Evolutionary conservation across 2,329 filamentous ascomycete genomes (phyloP), one percentile per base, ranked within the genome.

Genomic region (Ampelomyces quisqualis): DNA sequence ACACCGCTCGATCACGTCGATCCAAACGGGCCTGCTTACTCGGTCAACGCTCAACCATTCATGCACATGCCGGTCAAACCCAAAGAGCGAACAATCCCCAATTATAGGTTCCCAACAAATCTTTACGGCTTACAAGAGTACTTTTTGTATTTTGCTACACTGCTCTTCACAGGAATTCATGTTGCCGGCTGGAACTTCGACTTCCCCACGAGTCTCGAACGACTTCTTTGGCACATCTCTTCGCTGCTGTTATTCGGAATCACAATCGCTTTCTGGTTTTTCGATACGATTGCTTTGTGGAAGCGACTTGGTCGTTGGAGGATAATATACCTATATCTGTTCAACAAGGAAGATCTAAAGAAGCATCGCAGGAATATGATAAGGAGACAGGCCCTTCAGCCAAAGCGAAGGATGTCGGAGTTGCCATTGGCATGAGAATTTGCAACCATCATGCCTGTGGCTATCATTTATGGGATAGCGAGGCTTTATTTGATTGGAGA

Each of bases 201-300:
- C 15, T 50, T 55, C 19, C 49, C 44, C 2, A 41, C 40, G 2
- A 10, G 23, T 2, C 37, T 39, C 23, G 45, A 52, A 20, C 36
- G 38, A 9, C 26, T 39, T 4, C 34, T 47, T 5, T 52, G 45
- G 48, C 39, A 45, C n/a, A 31, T 46, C 4, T 42, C 45, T 7
- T 51, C 41, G 2, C 36, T 50, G 1, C 27, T 54, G 3, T 30
- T 52, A 1, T 52, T 55, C 29, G 43, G 48, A 2, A 53, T 54
- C 11, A 56, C 52, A 3, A 43, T 51, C 15, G 44, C 43, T 3
- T 54, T 55, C 14, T 56, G 53, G 49, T 22, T 53, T 3, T 47
- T 51, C 28, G 54, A 55, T 17, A 53, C 49, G 0, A 43, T 57
- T 8, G 47, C 51, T 13, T 53, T 45, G 1, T 53, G 47, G 47